Base-by-base conservation (phyloP, 345 rosid species). In the Brassica incana region DNA sequence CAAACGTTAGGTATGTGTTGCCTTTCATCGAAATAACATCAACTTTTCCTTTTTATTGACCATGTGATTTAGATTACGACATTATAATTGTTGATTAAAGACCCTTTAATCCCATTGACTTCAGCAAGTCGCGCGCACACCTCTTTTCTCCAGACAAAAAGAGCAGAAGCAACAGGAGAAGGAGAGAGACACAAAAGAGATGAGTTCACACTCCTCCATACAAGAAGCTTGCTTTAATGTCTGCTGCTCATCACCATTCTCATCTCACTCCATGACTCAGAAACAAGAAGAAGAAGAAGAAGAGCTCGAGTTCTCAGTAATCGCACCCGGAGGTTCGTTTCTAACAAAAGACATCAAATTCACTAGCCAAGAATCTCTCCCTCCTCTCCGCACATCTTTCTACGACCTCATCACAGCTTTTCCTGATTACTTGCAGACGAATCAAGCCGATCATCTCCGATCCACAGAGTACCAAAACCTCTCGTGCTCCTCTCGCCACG, bases 311-410 rank as follows among this genome's bases (percentile, higher is more conserved):
- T 91, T 91, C 62, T 86, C 83, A 23, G 38, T 71, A 10, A 74
- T 83, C 30, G 82, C 86, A 29, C 25, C 80, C 48, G 84, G 78
- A 77, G 69, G 83, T 76, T 82, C 88, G 1, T 85, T 87, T 64
- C 82, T 89, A n/a, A 67, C 73, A 58, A 86, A 80, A 73, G 75
- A 85, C 71, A 38, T 69, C 36, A 75, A 80, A 3, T 95, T 91
- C 88, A 95, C 94, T 3, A 87, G 91, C 82, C 99, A 87, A 54
- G 97, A 95, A 68, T 95, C 98, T 70, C 88, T 95, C 18, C 97
- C 96, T 72, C 78, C 90, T 2, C 80, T 90, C 14, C 81, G 78
- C 0, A 88, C 89, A 72, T 85, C 97, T 2, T 82, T 85, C 78
- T 80, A 86, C 66, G 77, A 76, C 43, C 88, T 93, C 79, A 77